These are phyloP conservation scores for Coemansia sp. DNA, from an alignment of 192 early-diverging fungal species.

Conservation along the genomic window DNA sequence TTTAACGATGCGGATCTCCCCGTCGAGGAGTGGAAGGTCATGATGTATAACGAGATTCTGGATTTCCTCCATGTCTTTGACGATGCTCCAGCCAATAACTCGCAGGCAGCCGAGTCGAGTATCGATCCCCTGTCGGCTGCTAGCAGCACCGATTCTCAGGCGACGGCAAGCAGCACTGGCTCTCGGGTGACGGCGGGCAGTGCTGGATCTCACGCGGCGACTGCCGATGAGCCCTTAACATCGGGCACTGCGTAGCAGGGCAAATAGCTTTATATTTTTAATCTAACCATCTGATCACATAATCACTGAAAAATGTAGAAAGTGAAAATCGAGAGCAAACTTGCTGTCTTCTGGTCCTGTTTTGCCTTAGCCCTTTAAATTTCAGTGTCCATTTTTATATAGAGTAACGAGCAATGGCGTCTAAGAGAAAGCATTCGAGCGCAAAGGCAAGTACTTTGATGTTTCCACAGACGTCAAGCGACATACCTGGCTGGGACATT, in stretches of 20 bases:
- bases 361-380: neutral
- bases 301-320: neutral
- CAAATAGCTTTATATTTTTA: neutral
- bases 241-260: neutral
- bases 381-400: slow-evolving; percentile 1
- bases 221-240: neutral
- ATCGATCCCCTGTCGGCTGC: slow-evolving; percentile 2
- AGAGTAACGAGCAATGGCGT: slow-evolving; percentile 18
- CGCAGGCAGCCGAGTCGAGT: neutral
- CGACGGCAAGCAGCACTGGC: neutral
- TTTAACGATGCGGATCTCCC: slow-evolving; percentile 91
- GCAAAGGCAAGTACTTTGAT: slow-evolving; percentile 9
- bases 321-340: neutral
- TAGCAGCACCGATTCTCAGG: neutral
- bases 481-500: neutral
- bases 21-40: slow-evolving; percentile 85
- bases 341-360: neutral
- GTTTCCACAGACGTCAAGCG: neutral
- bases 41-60: slow-evolving; percentile 86
- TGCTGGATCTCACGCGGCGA: neutral
- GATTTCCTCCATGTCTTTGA: slow-evolving; percentile 68
- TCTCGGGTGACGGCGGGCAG: neutral
- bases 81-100: slow-evolving; percentile 11
- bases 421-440: slow-evolving; percentile 34
- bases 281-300: neutral